These are phyloP conservation scores for Epichloe sp. DNA, from an alignment of 2,329 filamentous ascomycete species.

Conservation along the genomic window DNA sequence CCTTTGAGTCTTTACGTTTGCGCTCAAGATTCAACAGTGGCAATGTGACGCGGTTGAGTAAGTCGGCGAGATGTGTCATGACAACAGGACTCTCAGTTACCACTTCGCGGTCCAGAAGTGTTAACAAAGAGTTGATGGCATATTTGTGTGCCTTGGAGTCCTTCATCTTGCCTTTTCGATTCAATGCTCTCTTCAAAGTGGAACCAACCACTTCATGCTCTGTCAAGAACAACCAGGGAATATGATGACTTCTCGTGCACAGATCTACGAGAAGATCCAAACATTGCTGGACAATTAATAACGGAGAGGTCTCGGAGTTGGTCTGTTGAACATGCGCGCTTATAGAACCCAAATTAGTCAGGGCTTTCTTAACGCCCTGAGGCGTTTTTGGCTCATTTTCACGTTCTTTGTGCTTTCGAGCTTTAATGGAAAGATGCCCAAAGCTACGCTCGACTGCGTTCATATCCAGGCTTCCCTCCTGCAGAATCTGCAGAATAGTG, in stretches of 20 bases:
- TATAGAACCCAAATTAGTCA: slow-evolving; percentile 42
- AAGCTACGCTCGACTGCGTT: slow-evolving; percentile 93
- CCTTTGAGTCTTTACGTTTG: slow-evolving; percentile 27
- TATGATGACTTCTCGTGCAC: slow-evolving; percentile 71
- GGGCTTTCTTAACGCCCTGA: slow-evolving; percentile 61
- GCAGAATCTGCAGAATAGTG: slow-evolving; percentile 80
- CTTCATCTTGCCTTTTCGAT: slow-evolving; percentile 78
- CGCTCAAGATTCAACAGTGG: slow-evolving; percentile 73
- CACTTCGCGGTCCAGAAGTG: slow-evolving; percentile 79
- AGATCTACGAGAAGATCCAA: slow-evolving; percentile 74
- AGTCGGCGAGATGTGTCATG: slow-evolving; percentile 82
- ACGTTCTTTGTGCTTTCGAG: slow-evolving; percentile 63
- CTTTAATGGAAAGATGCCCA: slow-evolving; percentile 78
- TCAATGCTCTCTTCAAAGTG: slow-evolving; percentile 61
- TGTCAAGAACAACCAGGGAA: slow-evolving; percentile 78
- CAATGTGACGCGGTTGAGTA: slow-evolving; percentile 78
- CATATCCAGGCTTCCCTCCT: slow-evolving; percentile 89
- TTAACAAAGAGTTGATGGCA: slow-evolving; percentile 81
- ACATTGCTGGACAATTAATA: slow-evolving; percentile 93
- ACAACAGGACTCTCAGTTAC: slow-evolving; percentile 96
- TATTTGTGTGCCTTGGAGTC: slow-evolving; percentile 76
- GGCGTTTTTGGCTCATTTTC: slow-evolving; percentile 58
- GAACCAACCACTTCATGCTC: slow-evolving; percentile 72
- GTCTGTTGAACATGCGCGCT: slow-evolving; percentile 30
- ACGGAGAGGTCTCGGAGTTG: slow-evolving; percentile 79